Base-by-base conservation (phyloP, 805 yeast species). In the Suhomyces sp. region DNA sequence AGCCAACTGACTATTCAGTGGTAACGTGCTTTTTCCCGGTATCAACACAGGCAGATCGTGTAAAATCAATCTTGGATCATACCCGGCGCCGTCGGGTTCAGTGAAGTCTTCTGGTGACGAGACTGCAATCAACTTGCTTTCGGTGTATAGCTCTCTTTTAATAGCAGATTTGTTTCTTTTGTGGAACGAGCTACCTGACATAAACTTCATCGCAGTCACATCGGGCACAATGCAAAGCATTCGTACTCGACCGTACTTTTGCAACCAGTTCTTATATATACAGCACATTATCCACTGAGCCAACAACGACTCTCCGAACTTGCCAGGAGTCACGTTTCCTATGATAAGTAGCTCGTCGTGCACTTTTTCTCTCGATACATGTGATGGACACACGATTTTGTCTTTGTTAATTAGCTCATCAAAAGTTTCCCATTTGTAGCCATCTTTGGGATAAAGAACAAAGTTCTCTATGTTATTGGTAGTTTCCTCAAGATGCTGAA, bases 221-320 rank as follows among this genome's bases (percentile, higher is more conserved):
- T 85, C 82, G 3, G 85, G 83, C 19, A 86, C 74, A 84, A 92
- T 82, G 13, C 87, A 68, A 23, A 92, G 70, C 85, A 90, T 82
- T 56, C 89, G 77, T 2, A 91, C 92, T 47, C 87, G 78, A 7
- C 96, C 79, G 67, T 79, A 87, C 58, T 76, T 74, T 56, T 84
- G 86, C 7, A 89, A 65, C 97, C 96, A 90, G 62, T 87, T 88
- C 47, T 79, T 74, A 63, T 85, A 78, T 0, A 81, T 84, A 27
- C 85, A 72, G 67, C 96, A 87, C 54, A 79, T 80, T 31, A 87
- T 66, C 84, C 90, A 87, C 69, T 90, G 96, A 52, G 87, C 84
- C 24, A 87, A 67, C 15, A 89, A 76, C 48, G 86, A 83, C 64
- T 87, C 94, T 10, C 87, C 88, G 54, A 77, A 78, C 7, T 72